Conservation (phyloP, 2,329 filamentous ascomycete species). For the Chaetomium strumarium region DNA sequence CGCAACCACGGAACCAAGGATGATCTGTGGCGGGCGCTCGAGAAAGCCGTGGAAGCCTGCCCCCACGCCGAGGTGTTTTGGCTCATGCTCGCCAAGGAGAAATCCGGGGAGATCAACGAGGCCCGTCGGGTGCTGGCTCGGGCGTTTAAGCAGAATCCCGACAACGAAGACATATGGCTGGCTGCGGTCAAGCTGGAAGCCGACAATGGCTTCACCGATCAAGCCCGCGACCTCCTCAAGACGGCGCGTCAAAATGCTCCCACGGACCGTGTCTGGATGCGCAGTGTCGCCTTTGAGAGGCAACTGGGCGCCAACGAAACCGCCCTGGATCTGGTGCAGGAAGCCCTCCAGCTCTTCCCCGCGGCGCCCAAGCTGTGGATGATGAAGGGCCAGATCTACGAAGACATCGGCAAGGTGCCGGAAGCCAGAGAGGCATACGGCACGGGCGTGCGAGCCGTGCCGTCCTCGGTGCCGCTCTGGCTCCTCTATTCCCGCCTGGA, state of each 20-base stretch:
- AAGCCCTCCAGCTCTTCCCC: constrained; percentile 82
- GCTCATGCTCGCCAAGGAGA: constrained; percentile 94
- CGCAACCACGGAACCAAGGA: constrained; percentile 82
- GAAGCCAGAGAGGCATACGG: constrained; percentile 87
- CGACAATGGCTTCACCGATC: constrained; percentile 74
- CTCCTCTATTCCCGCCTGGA: constrained; percentile 83
- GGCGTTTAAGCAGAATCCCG: constrained; percentile 91
- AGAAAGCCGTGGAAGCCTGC: constrained; percentile 90
- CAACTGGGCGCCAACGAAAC: constrained; percentile 73
- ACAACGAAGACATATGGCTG: constrained; percentile 97
- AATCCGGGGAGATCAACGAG: constrained; percentile 79
- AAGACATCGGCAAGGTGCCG: constrained; percentile 68
- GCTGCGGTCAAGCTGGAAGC: constrained; percentile 94
- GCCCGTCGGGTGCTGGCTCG: constrained; percentile 78
- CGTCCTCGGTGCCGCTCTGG: constrained; percentile 81
- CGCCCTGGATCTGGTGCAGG: constrained; percentile 79
- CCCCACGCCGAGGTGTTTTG: constrained; percentile 87
- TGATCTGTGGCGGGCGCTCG: constrained; percentile 75
- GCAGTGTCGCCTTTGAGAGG: constrained; percentile 88
- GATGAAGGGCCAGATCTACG: constrained; percentile 98
- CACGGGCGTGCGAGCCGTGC: constrained; percentile 80
- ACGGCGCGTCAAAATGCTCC: constrained; percentile 83
- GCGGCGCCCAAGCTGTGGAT: constrained; percentile 88
- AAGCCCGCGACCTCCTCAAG: constrained; percentile 74
- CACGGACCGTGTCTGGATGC: constrained; percentile 96